Evolutionary conservation across 768 basidiomycete species (phyloP), one percentile per base, ranked within the genome.

Genomic region (Pulveroboletus ravenelii): DNA sequence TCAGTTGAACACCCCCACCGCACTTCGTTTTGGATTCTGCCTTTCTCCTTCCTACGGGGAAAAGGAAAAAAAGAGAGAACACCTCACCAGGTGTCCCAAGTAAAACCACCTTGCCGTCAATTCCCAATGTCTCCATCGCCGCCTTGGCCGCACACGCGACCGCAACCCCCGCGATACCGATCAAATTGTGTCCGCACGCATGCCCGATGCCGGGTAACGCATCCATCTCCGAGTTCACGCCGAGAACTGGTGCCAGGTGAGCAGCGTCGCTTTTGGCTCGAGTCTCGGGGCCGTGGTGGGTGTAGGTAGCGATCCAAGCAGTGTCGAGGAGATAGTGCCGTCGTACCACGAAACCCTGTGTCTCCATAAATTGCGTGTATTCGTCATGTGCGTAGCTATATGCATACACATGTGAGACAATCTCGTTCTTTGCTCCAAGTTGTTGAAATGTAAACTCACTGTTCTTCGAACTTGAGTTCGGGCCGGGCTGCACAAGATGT

Each of bases 171-270:
- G 74, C 60, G 23, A 89, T 84, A 0, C 84, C 88, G 45, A 91
- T 90, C 40, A 91, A 71, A 56, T 90, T 90, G 60, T 90, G 89
- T 1, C 89, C 88, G 57, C 89, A 91, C 0, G 84, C 85, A 58
- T 87, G 86, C 0, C 85, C 80, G 34, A 82, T 70, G 1, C 78
- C 71, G 32, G 66, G 67, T 6, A 85, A 69, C 1, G 82, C 84
- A 47, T 83, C 81, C 81, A 84, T 83, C 75, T 91, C 89, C 30
- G 87, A 89, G 64, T 91, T 90, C 47, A 91, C 73, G 0, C 88
- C 89, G 35, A 90, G 54, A 10, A 51, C 54, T 1, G 23, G n/a
- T 15, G 14, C 15, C 9, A 15, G 35, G 15, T 5, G 41, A 41
- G 41, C 30, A 9, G n/a, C 30, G 15, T 32, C 36, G 3, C 3